Conservation (phyloP, 2,329 filamentous ascomycete species). For the Nemania abortiva region DNA sequence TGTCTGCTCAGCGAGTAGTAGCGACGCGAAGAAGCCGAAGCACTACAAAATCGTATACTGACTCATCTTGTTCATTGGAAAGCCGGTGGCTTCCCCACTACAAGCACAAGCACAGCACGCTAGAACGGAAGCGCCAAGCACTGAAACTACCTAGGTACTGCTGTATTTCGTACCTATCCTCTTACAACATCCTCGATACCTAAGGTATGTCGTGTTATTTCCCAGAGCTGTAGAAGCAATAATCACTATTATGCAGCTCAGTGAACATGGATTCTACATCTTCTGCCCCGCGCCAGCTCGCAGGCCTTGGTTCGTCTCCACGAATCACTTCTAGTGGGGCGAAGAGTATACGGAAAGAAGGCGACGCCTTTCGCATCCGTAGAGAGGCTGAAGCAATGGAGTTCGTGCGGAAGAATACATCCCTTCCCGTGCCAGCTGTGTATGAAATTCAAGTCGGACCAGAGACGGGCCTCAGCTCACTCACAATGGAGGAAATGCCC, state of each 20-base stretch:
- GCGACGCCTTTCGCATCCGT: constrained; percentile 14
- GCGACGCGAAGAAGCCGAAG: not conserved
- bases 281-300: constrained; percentile 5
- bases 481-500: not conserved
- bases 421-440: constrained; percentile 1
- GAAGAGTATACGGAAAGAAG: constrained; percentile 14
- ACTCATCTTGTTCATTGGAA: not conserved
- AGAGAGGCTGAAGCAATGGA: constrained; percentile 19
- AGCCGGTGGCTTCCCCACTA: not conserved
- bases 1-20: not conserved
- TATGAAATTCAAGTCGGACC: not conserved
- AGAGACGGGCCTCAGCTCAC: not conserved
- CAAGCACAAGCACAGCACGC: no score
- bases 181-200: not conserved
- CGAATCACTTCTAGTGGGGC: constrained; percentile 2
- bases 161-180: not conserved
- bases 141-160: no score
- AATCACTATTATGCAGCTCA: not conserved
- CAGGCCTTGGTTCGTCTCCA: constrained; percentile 7
- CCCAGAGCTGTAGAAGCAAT: no score
- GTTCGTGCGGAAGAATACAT: not conserved
- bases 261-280: constrained; percentile 12
- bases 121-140: no score
- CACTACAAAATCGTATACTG: not conserved
- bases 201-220: not conserved